Base-by-base conservation (phyloP, 805 yeast genomes). In the Candida silvatica region DNA sequence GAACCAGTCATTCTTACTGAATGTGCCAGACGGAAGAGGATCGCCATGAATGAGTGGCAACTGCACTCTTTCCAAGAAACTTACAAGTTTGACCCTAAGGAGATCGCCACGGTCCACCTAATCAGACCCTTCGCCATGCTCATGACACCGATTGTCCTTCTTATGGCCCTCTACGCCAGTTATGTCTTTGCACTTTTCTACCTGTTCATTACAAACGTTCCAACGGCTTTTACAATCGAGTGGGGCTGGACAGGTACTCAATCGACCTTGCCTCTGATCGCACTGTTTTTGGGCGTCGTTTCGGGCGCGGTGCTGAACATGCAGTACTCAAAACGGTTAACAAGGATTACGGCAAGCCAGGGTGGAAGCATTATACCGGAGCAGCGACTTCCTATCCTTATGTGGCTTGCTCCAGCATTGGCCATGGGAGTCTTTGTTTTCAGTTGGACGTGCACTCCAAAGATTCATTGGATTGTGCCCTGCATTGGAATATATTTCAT, bases 381-480 rank as follows among this genome's bases (percentile, higher is more conserved):
- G 47, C 71, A 72, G 45, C 62, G 83, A 34, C 61, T 77, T 39
- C 67, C 66, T 6, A 61, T 74, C 3, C 66, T 76, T 73, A 72
- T 73, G 41, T 52, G 61, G 12, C 59, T 70, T 15, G 75, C 80
- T 1, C 42, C 77, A 24, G 47, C 67, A 14, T 64, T 74, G 42
- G 77, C 85, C 0, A 61, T 65, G 11, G 86, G 85, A 66, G 57
- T 76, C 30, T 73, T 79, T 46, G 54, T 78, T 51, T 64, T 75
- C 47, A 81, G 80, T 6, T 80, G 85, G 85, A 62, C 80, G 0
- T 69, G 74, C 37, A 47, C 51, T 23, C 43, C 51, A 6, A 37
- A 44, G 7, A 52, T 67, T 16, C 74, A 61, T 41, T 72, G 77
- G 77, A 55, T 67, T n/a, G 71, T 65, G 6, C 83, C 80, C 2